These are phyloP conservation scores for Sarocladiaceae sp. DNA, from an alignment of 2,329 filamentous ascomycete species.

Conservation along the genomic window DNA sequence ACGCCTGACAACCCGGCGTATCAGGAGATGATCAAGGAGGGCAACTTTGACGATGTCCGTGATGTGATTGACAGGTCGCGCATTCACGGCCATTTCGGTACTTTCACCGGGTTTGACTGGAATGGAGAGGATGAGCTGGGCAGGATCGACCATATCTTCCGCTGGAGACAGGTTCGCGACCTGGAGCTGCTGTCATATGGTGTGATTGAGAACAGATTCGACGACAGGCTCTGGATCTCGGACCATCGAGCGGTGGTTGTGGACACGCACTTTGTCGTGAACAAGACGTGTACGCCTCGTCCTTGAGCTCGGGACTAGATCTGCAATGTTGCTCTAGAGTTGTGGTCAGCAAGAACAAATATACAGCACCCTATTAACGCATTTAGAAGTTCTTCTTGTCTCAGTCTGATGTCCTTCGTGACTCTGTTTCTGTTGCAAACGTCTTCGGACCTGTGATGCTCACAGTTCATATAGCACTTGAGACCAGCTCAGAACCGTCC, in stretches of 20 bases:
- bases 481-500: too few species aligned
- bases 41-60: conserved; percentile 19
- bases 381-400: too few species aligned
- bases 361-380: too few species aligned
- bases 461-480: too few species aligned
- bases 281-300: background rate
- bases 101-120: conserved; percentile 23
- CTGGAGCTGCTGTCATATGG: background rate
- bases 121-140: conserved; percentile 11
- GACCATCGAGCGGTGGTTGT: conserved; percentile 26
- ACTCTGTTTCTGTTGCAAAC: too few species aligned
- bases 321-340: too few species aligned
- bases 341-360: too few species aligned
- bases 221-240: conserved; percentile 25
- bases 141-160: conserved; percentile 24
- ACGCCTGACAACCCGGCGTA: conserved; percentile 19
- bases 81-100: conserved; percentile 21
- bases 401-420: too few species aligned
- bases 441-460: too few species aligned
- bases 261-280: conserved; percentile 14
- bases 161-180: conserved; percentile 16
- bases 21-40: conserved; percentile 16
- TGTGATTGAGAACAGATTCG: conserved; percentile 15
- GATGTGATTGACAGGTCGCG: conserved; percentile 17
- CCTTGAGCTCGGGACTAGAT: background rate